These are phyloP conservation scores for Calonectria pauciramosa DNA, from an alignment of 2,329 filamentous ascomycete species.

Conservation along the genomic window DNA sequence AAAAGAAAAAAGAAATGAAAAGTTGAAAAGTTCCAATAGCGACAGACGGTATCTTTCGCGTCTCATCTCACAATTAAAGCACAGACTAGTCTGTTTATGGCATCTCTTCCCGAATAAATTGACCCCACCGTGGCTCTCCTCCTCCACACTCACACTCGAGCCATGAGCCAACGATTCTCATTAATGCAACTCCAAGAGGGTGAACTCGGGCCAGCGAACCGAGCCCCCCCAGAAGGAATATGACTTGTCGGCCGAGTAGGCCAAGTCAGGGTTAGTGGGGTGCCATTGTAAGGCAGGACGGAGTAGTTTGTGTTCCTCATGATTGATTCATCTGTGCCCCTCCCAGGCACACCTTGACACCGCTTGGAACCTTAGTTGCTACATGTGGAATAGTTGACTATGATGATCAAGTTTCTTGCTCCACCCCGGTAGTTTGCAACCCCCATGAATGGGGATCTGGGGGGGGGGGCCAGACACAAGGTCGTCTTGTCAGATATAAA, in stretches of 20 bases:
- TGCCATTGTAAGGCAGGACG: background rate
- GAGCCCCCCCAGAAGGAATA: background rate
- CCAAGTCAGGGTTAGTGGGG: background rate
- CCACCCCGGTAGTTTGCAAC: background rate
- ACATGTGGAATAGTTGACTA: background rate
- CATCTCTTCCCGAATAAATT: background rate
- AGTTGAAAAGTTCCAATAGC: background rate
- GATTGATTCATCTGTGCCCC: background rate
- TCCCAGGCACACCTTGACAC: background rate
- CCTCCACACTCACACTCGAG: background rate
- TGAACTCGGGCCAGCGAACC: background rate
- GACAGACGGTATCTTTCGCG: background rate
- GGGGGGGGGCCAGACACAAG: background rate
- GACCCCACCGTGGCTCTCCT: background rate
- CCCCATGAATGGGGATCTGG: background rate
- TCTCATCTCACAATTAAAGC: background rate
- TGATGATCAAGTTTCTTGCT: background rate
- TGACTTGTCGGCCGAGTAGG: conserved; percentile 1
- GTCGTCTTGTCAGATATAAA: background rate
- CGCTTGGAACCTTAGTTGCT: background rate
- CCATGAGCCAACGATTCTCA: background rate
- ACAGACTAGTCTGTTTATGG: conserved; percentile 2
- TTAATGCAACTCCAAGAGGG: background rate
- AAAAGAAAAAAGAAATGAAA: no score
- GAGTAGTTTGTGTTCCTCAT: background rate